These are phyloP conservation scores for Irpex sp. DNA, from an alignment of 1,284 basidiomycete species.

Conservation along the genomic window DNA sequence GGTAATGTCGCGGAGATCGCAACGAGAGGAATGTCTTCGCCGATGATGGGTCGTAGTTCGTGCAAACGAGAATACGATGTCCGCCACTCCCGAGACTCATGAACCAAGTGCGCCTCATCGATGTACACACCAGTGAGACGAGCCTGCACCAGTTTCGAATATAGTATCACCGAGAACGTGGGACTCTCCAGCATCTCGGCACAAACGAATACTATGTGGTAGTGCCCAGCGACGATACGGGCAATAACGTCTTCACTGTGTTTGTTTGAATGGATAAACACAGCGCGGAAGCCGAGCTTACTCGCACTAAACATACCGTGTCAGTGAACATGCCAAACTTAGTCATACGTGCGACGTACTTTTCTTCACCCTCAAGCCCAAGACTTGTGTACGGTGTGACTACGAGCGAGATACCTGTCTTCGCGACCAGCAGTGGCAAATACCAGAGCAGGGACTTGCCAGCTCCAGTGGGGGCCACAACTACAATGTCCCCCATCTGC, in stretches of 20 bases:
- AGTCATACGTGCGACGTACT: no score
- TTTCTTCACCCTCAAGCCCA: not conserved
- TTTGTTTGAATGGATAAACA: not conserved
- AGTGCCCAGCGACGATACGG: no score
- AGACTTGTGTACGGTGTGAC: conserved; percentile 1
- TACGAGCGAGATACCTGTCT: not conserved
- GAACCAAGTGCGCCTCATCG: not conserved
- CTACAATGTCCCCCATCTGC: not conserved
- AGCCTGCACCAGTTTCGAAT: not conserved
- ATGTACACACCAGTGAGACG: not conserved
- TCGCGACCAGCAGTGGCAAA: not conserved
- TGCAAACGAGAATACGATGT: not conserved
- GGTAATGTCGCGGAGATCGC: not conserved
- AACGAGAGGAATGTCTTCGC: not conserved
- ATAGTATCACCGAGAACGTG: not conserved
- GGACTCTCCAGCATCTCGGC: conserved; percentile 1
- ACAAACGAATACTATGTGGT: not conserved
- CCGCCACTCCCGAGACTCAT: not conserved
- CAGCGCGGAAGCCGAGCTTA: not conserved
- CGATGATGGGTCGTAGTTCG: not conserved
- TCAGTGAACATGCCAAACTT: not conserved
- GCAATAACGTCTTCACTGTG: not conserved
- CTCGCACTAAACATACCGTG: not conserved
- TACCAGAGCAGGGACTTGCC: conserved; percentile 1
- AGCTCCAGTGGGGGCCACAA: not conserved